These are phyloP conservation scores for Polygonum aviculare DNA, from an alignment of 148 eudicot species.

Conservation along the genomic window DNA sequence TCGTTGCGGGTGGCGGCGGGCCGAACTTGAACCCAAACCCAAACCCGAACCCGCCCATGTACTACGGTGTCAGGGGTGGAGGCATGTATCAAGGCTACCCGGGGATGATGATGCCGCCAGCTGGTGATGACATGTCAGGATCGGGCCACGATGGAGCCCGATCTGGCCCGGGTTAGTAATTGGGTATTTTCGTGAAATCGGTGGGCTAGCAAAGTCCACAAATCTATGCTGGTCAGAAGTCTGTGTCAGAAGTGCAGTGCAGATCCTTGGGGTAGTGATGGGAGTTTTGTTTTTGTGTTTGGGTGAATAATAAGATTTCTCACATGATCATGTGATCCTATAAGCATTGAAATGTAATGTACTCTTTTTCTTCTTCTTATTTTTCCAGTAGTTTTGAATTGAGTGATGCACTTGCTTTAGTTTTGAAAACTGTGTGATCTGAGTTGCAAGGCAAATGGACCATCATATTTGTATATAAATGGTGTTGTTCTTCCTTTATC, in stretches of 20 bases:
- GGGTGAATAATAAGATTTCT: background rate
- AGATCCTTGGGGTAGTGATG: background rate
- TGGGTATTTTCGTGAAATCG: background rate
- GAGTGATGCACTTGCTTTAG: background rate
- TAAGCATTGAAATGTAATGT: background rate
- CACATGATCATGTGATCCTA: background rate
- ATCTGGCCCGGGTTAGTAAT: background rate
- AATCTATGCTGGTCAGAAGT: background rate
- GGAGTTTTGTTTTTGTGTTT: slow-evolving; percentile 7
- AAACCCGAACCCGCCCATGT: slow-evolving; percentile 26
- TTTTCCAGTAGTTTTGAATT: background rate
- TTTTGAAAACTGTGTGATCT: background rate
- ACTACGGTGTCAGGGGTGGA: slow-evolving; percentile 43
- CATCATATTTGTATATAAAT: slow-evolving; percentile 7
- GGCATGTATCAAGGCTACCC: slow-evolving; percentile 36
- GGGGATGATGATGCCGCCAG: slow-evolving; percentile 27
- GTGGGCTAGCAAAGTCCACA: background rate
- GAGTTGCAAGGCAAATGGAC: background rate
- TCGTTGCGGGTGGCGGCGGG: slow-evolving; percentile 20
- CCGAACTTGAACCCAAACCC: background rate
- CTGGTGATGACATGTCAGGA: slow-evolving; percentile 42
- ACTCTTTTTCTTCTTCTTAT: background rate
- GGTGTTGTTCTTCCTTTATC: background rate
- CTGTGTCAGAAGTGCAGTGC: slow-evolving; percentile 1
- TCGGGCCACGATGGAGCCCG: slow-evolving; percentile 24